phyloP scores from a whole-genome alignment of 345 rosid genomes.

The Gossypioides kirkii region DNA sequence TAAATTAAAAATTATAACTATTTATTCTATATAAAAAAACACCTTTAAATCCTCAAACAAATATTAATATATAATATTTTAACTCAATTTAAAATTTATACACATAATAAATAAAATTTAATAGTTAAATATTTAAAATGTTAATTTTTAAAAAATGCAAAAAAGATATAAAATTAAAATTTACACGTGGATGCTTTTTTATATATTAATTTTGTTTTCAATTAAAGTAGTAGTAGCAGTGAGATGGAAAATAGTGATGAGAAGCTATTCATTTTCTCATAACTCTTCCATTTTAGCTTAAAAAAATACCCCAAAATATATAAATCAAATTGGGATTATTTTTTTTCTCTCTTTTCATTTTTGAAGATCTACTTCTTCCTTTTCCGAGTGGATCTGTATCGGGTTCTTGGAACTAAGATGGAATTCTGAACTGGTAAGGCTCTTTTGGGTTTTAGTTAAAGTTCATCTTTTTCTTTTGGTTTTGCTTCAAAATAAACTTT shows the following conservation, averaged over 20 bases:
- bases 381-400: slow-evolving; percentile 36
- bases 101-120: too few species aligned
- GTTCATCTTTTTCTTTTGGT: not conserved
- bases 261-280: slow-evolving; percentile 13
- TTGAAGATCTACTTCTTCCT: slow-evolving; percentile 7
- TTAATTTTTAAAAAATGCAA: slow-evolving; percentile 10
- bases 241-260: slow-evolving; percentile 40
- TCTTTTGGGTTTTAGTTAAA: not conserved
- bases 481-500: slow-evolving; percentile 3
- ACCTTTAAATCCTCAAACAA: too few species aligned
- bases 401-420: not conserved
- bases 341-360: not conserved
- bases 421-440: slow-evolving; percentile 16
- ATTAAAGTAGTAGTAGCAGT: slow-evolving; percentile 14
- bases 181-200: too few species aligned
- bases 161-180: not conserved
- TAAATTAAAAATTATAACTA: too few species aligned
- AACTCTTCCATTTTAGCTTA: slow-evolving; percentile 23
- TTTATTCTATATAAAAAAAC: too few species aligned
- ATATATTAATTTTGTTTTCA: too few species aligned
- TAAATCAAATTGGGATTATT: not conserved
- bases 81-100: too few species aligned
- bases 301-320: not conserved
- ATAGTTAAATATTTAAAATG: too few species aligned
- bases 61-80: too few species aligned